These are phyloP conservation scores for Puccinia sorghi DNA, from an alignment of 1,284 basidiomycete species.

Conservation along the genomic window DNA sequence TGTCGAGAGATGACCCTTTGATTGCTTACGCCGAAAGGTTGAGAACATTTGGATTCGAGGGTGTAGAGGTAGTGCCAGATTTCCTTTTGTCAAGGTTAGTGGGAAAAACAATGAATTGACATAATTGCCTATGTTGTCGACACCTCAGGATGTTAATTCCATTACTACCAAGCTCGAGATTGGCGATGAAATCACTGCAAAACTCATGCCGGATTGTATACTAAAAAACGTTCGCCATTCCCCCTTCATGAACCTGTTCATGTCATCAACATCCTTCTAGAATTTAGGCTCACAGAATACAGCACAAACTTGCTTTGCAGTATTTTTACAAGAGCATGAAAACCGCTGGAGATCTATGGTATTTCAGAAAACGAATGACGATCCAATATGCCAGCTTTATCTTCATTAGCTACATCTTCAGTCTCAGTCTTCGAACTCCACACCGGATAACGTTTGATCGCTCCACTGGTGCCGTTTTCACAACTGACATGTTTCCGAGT, in stretches of 20 bases:
- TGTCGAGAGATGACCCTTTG: conserved; percentile 84
- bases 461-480: conserved; percentile 81
- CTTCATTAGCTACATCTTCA: conserved; percentile 90
- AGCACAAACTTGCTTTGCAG: conserved; percentile 62
- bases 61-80: conserved; percentile 66
- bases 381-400: conserved; percentile 81
- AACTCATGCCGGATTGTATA: conserved; percentile 87
- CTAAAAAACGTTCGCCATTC: conserved; percentile 70
- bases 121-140: neutral
- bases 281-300: conserved; percentile 22
- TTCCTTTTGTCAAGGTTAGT: neutral
- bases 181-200: conserved; percentile 82
- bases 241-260: neutral
- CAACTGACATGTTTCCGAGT: conserved; percentile 87
- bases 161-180: conserved; percentile 74
- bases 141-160: conserved; percentile 35
- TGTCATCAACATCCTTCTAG: neutral
- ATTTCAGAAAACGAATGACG: conserved; percentile 96
- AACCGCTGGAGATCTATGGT: conserved; percentile 84
- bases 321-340: conserved; percentile 87
- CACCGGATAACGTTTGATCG: conserved; percentile 84
- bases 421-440: conserved; percentile 79
- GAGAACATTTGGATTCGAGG: conserved; percentile 60
- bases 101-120: neutral
- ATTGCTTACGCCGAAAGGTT: conserved; percentile 70